Conservation (phyloP, 2,329 filamentous ascomycete species). For the Lachnellula subtilissima region DNA sequence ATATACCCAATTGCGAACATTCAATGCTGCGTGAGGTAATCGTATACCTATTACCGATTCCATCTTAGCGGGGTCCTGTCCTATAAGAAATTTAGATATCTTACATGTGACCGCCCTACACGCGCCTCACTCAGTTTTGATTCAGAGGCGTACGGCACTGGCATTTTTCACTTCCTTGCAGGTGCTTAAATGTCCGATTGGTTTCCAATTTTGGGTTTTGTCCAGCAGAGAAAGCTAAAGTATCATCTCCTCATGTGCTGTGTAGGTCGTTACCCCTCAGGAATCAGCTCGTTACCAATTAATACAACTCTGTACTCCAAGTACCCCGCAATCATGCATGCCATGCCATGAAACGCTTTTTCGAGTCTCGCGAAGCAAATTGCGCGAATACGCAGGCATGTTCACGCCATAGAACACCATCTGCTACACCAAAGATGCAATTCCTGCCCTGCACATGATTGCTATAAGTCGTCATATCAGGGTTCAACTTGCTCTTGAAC, state of each 20-base stretch:
- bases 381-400: conserved; percentile 2
- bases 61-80: too few relatives aligned
- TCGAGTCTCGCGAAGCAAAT: not conserved
- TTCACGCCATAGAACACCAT: conserved; percentile 6
- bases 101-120: not conserved
- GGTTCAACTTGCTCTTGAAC: not conserved
- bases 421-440: not conserved
- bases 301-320: not conserved
- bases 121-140: not conserved
- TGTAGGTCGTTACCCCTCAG: not conserved
- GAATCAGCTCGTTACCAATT: not conserved
- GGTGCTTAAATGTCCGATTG: not conserved
- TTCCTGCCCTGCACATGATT: not conserved
- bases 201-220: not conserved
- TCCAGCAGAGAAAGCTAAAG: too few relatives aligned
- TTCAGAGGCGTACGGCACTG: not conserved
- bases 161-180: not conserved
- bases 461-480: not conserved
- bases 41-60: too few relatives aligned
- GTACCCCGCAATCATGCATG: conserved; percentile 6
- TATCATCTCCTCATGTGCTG: not conserved
- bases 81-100: too few relatives aligned
- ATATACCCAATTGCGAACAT: not conserved
- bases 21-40: too few relatives aligned
- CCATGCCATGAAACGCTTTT: conserved; percentile 1